These are phyloP conservation scores for Chalaropsis ovoidea DNA, from an alignment of 2,329 filamentous ascomycete species.

Conservation along the genomic window DNA sequence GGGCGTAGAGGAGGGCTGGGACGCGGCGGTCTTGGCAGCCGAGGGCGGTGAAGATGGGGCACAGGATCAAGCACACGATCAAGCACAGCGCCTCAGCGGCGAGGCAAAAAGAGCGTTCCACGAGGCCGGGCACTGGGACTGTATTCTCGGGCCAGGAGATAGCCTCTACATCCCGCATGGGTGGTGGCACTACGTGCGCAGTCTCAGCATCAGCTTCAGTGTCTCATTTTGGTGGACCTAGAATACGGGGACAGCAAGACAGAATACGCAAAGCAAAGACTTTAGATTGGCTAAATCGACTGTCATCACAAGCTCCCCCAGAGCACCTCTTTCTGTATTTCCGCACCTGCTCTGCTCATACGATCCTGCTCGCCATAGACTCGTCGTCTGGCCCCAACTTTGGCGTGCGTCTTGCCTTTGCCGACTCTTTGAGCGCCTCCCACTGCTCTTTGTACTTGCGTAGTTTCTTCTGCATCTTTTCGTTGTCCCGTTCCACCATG, in stretches of 20 bases:
- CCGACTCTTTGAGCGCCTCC: conserved; percentile 52
- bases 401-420: conserved; percentile 42
- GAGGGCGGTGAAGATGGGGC: conserved; percentile 28
- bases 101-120: conserved; percentile 39
- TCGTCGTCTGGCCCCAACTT: conserved; percentile 16
- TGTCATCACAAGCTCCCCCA: not conserved
- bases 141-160: conserved; percentile 70
- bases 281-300: not conserved
- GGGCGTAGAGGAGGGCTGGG: conserved; percentile 55
- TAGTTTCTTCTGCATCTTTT: conserved; percentile 46
- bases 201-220: conserved; percentile 77
- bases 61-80: conserved; percentile 35
- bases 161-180: conserved; percentile 81
- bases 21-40: conserved; percentile 29
- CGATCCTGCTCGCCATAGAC: conserved; percentile 18
- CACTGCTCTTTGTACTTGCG: conserved; percentile 51
- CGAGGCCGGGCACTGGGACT: conserved; percentile 59
- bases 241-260: not conserved
- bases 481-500: conserved; percentile 53
- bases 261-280: not conserved
- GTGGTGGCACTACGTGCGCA: conserved; percentile 97
- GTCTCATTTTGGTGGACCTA: conserved; percentile 94
- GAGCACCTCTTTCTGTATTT: not conserved
- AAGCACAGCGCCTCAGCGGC: conserved; percentile 31
- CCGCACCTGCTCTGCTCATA: conserved; percentile 22